These are phyloP conservation scores for Colletotrichum plurivorum DNA, from an alignment of 2,329 filamentous ascomycete species.

Conservation along the genomic window DNA sequence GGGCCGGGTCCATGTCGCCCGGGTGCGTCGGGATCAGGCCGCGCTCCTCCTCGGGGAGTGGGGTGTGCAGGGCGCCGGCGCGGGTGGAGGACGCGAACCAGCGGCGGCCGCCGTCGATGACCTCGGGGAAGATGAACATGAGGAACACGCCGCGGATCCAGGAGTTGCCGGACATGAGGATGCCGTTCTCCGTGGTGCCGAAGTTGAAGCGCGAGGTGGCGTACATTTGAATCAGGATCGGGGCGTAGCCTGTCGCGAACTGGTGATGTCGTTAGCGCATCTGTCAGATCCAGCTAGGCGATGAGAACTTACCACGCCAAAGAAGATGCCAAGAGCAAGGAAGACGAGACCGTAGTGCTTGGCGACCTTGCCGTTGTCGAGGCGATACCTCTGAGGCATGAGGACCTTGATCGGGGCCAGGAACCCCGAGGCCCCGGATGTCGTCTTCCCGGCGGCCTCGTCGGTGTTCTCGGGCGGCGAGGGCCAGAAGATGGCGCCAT, in stretches of 20 bases:
- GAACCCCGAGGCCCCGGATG: conserved; percentile 62
- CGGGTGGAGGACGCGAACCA: conserved; percentile 47
- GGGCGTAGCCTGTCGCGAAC: conserved; percentile 75
- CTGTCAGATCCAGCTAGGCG: neutral
- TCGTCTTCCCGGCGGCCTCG: conserved; percentile 41
- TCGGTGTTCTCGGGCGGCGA: conserved; percentile 45
- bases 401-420: conserved; percentile 76
- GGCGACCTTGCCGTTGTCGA: conserved; percentile 63
- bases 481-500: conserved; percentile 51
- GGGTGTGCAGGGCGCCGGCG: conserved; percentile 29
- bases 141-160: conserved; percentile 69
- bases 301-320: conserved; percentile 68
- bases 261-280: neutral
- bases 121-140: conserved; percentile 66
- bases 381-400: conserved; percentile 67
- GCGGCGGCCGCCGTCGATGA: conserved; percentile 63
- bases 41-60: conserved; percentile 26
- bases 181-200: conserved; percentile 68
- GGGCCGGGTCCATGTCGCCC: conserved; percentile 57
- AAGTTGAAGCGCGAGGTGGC: conserved; percentile 70
- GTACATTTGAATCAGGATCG: conserved; percentile 72
- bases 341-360: conserved; percentile 75
- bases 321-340: conserved; percentile 75
- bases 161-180: conserved; percentile 69
- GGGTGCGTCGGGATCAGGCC: conserved; percentile 54